phyloP scores from a whole-genome alignment of 129 eudicot species.

The Artemisia tridentata region DNA sequence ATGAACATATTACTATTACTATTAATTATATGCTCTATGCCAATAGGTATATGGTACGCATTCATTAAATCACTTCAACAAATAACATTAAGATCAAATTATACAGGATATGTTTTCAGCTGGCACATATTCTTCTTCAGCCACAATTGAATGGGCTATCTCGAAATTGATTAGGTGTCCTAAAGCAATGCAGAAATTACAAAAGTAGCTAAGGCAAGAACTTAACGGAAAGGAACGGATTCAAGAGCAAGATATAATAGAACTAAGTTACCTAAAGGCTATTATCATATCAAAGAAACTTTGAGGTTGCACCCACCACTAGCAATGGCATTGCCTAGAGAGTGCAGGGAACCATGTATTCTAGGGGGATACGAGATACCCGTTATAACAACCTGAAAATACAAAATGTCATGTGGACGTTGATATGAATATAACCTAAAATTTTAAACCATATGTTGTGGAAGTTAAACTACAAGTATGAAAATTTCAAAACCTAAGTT shows the following conservation, averaged over 20 bases:
- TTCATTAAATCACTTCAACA: not conserved
- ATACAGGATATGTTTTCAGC: slow-evolving; percentile 15
- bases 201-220: not conserved
- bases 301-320: slow-evolving; percentile 8
- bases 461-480: no score
- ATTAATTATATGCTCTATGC: not conserved
- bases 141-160: slow-evolving; percentile 8
- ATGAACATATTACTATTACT: not conserved
- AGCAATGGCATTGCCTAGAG: not conserved
- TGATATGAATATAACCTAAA: no score
- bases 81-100: not conserved
- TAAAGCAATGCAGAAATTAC: not conserved
- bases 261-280: not conserved
- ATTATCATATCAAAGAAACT: slow-evolving; percentile 5
- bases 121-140: not conserved
- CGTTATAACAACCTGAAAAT: no score
- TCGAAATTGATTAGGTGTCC: not conserved
- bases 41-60: no score
- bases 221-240: slow-evolving; percentile 5
- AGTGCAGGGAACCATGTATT: slow-evolving; percentile 20
- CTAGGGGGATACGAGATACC: slow-evolving; percentile 16
- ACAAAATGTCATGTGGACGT: no score
- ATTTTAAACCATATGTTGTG: no score
- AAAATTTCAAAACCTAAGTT: no score
- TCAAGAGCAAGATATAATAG: not conserved